Evolutionary conservation across 108 stramenopile species (phyloP).

Genomic region (Tribonema minus): DNA sequence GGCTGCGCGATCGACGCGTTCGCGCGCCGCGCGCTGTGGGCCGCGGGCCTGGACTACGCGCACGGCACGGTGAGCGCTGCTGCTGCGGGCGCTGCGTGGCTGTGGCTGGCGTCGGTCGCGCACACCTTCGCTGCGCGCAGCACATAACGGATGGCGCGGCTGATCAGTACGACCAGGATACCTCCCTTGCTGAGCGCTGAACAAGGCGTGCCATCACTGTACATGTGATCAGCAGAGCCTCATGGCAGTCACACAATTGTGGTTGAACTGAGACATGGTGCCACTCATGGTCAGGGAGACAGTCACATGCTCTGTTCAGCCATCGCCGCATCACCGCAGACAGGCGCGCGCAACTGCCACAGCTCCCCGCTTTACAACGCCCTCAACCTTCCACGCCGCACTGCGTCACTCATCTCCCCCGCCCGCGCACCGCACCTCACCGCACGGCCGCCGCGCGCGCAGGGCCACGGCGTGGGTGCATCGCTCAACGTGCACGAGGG

Average conservation of each 20-base stretch:
- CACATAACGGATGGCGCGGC: not conserved
- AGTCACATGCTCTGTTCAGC: too few species aligned
- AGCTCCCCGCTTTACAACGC: too few species aligned
- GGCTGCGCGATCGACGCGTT: constrained; percentile 83
- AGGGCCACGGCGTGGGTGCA: constrained; percentile 75
- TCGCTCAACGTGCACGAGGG: constrained; percentile 96
- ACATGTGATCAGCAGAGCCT: not conserved
- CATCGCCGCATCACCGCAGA: too few species aligned
- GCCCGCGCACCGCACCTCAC: too few species aligned
- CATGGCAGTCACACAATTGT: not conserved
- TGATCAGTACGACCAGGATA: not conserved
- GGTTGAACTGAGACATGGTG: too few species aligned
- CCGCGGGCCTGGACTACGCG: constrained; percentile 80
- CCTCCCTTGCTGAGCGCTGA: not conserved
- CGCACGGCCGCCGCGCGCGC: too few species aligned
- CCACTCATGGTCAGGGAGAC: too few species aligned
- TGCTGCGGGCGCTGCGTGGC: constrained; percentile 68
- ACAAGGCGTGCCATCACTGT: not conserved
- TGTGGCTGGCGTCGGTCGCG: not conserved
- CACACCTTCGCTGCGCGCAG: not conserved
- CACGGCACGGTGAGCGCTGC: constrained; percentile 78
- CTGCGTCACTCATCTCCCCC: too few species aligned
- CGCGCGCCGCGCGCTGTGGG: constrained; percentile 84
- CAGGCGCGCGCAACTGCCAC: too few species aligned
- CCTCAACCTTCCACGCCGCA: too few species aligned